These are phyloP conservation scores for Penicillium sp. DNA, from an alignment of 2,329 filamentous ascomycete species.

Conservation along the genomic window DNA sequence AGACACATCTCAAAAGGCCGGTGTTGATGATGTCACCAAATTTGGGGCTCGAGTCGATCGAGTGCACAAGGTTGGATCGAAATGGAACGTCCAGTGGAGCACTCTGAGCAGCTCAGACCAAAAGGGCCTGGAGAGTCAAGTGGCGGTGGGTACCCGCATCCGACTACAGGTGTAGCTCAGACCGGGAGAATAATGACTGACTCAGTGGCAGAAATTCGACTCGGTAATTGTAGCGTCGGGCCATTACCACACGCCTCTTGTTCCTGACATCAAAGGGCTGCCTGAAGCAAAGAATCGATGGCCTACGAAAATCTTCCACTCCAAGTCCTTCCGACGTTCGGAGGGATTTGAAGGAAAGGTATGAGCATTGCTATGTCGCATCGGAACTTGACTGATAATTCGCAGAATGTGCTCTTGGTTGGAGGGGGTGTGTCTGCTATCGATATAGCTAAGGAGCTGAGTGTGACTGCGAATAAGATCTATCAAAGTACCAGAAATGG, in stretches of 20 bases:
- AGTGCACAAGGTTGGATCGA: constrained; percentile 47
- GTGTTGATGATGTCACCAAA: constrained; percentile 52
- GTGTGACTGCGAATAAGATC: constrained; percentile 45
- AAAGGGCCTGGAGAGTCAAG: constrained; percentile 3
- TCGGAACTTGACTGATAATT: background rate
- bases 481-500: constrained; percentile 63
- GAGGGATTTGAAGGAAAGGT: constrained; percentile 56
- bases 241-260: constrained; percentile 55
- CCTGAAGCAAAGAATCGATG: constrained; percentile 49
- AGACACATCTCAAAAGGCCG: constrained; percentile 54
- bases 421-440: constrained; percentile 59
- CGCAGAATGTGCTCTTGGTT: constrained; percentile 57
- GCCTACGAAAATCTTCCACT: constrained; percentile 52
- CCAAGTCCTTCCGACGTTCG: constrained; percentile 54
- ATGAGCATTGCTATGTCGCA: constrained; percentile 12
- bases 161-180: no score
- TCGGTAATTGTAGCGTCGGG: constrained; percentile 57
- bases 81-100: constrained; percentile 57
- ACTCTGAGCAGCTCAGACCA: constrained; percentile 36
- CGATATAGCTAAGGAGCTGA: constrained; percentile 58
- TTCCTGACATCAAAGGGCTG: constrained; percentile 54
- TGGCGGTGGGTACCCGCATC: constrained; percentile 1
- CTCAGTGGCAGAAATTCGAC: constrained; percentile 43
- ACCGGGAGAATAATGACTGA: background rate
- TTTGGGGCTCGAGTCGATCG: constrained; percentile 64